Base-by-base conservation (phyloP, 2,329 filamentous ascomycete genomes). In the Furcasterigmium furcatum region DNA sequence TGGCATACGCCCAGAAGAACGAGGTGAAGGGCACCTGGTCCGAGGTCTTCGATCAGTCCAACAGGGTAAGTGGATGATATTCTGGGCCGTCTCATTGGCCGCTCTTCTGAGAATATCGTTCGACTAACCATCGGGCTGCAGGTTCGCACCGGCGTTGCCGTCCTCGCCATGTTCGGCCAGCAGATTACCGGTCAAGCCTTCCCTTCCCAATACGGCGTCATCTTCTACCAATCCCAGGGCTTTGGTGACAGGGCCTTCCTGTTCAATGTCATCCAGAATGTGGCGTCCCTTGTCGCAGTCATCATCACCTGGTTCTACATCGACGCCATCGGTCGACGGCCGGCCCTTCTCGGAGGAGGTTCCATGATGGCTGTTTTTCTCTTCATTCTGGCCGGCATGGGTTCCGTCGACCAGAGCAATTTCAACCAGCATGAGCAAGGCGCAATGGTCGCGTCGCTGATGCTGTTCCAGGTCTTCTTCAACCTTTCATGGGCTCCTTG, bases 181-280 rank as follows among this genome's bases (percentile, higher is more conserved):
- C 60, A 64, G 45, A 59, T 61, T 30, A 64, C 60, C 5, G 61
- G 61, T 12, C 60, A 63, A 43, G 58, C 60, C 1, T 63, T 62
- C 35, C 35, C 52, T 19, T 52, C 46, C n/a, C 58, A 62, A 40
- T 64, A 64, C 46, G 45, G 50, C n/a, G 56, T 56, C 41, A 53
- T 63, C 16, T 63, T 60, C 44, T 62, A 59, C 29, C 56, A 59
- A 29, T 48, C 48, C 1, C 50, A 62, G n/a, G 59, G 60, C 0
- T 62, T 55, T 22, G 52, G 44, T 1, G 38, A 46, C 13, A 46
- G 44, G 16, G 49, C 57, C 2, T 61, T 61, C 24, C 41, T 59
- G 10, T 61, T 60, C 22, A 55, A 51, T 20, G 53, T 61, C 14
- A 24, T 59, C 2, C 50, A 48, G 18, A 49, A 55, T 19, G 12